Base-by-base conservation (phyloP, 108 stramenopile species). In the Cylindrotheca closterium region DNA sequence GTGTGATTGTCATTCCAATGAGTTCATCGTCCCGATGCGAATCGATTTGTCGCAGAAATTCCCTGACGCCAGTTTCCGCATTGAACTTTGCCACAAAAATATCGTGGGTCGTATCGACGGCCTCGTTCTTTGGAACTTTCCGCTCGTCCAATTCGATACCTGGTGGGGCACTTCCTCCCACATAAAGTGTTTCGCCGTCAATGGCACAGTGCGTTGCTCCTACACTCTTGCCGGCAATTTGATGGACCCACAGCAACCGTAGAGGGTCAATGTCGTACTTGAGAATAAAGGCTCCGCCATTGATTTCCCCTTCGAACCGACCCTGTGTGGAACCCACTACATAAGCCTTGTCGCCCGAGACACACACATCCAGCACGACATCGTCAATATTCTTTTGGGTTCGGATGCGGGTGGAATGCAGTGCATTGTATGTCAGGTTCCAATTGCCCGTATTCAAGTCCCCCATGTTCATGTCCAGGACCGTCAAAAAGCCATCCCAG, bases 401-500 rank as follows among this genome's bases (percentile, higher is more conserved):
- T 30, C 21, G 45, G 17, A 67, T 48, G 0, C 55, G 55, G 22
- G 49, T 1, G 55, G 55, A 56, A 57, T 57, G 55, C 12, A 47
- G 25, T 3, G 55, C 46, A 12, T 22, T 2, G 0, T 30, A 23
- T 22, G 45, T 5, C 15, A 47, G 29, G 0, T 25, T 27, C 7
- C n/a, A 31, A 8, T 25, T 24, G n/a, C 21, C 23, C n/a, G 47
- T 22, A 23, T 67, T 55, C 12, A 57, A 17, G 5, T 19, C 4
- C 27, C 66, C 66, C 5, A 19, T 22, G 1, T 30, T 30, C 22
- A 52, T 52, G 34, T 67, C 47, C 7, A 67, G 55, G 27, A 30
- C 1, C 2, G 66, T 67, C 1, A 67, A 0, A 30, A 54, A 67
- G 19, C 66, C 66, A 22, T 67, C 56, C 66, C 66, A 67, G 26